Conservation (phyloP, 139 green algal genomes). For the Desmodesmus armatus region DNA sequence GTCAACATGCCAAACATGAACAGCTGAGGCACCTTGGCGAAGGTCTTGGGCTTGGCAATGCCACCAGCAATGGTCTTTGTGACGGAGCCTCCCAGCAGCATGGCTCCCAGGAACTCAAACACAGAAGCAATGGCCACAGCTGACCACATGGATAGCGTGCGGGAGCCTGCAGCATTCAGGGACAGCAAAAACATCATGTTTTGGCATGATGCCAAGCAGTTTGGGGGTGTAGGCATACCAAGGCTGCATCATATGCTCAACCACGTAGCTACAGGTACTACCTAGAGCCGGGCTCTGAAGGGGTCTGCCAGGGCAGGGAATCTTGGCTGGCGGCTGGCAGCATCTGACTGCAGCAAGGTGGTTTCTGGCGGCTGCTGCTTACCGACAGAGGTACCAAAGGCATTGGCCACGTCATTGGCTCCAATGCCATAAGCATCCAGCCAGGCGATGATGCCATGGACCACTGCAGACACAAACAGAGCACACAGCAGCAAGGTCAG, state of each 20-base stretch:
- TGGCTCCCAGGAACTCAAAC: constrained; percentile 56
- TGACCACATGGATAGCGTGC: constrained; percentile 52
- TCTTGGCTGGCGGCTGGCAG: too few species aligned
- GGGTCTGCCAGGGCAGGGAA: too few species aligned
- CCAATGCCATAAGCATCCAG: constrained; percentile 50
- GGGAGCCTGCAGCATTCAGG: too few species aligned
- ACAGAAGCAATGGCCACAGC: constrained; percentile 50
- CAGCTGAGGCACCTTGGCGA: background rate
- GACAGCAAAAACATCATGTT: too few species aligned
- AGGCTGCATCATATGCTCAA: too few species aligned
- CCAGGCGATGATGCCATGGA: constrained; percentile 40
- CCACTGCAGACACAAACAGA: background rate
- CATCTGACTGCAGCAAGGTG: too few species aligned
- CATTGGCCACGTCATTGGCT: constrained; percentile 61
- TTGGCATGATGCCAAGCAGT: too few species aligned
- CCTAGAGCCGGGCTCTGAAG: too few species aligned
- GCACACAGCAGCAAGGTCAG: background rate
- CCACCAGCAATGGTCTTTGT: constrained; percentile 37
- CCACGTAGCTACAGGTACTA: too few species aligned
- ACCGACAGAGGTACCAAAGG: constrained; percentile 62
- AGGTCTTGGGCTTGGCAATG: constrained; percentile 25
- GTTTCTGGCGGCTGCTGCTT: too few species aligned
- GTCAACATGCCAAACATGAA: constrained; percentile 58
- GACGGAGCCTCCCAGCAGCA: constrained; percentile 35
- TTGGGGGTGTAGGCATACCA: too few species aligned